Base-by-base conservation (phyloP, 192 early-diverging fungal genomes). In the Lobosporangium transversale region DNA sequence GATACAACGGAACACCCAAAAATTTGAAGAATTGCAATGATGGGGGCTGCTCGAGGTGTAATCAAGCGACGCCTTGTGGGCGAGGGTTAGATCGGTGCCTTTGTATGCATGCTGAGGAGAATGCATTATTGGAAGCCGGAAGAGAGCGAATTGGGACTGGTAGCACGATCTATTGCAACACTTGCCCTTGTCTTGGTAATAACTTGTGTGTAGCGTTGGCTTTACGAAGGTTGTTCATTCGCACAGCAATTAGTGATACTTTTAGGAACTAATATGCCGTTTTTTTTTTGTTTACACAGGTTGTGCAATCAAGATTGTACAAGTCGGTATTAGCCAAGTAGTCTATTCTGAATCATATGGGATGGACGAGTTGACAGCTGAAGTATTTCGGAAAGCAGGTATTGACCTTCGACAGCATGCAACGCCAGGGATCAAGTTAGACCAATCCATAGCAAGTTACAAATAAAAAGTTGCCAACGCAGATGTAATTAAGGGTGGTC, bases 41-140 rank as follows among this genome's bases (percentile, higher is more conserved):
- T 37, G 96, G 96, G 8, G 98, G 98, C 0, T 99, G 98, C 75
- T 84, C 81, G 26, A 82, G 96, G 37, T 99, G 98, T 80, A 99
- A 99, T 68, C 89, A 82, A n/a, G 93, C 84, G 3, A 85, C 92
- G 1, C 86, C 86, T 0, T 92, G 91, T 66, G 96, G 96, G 3
- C 81, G 84, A 20, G 86, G 83, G 2, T 66, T 98, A 24, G 95
- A 98, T 80, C 75, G 86, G 24, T 99, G 98, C 67, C 76, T 98
- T 49, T 99, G 98, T 74, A 88, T 99, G 73, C 97, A 98, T 68
- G 98, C 98, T 0, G 97, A 99, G 67, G 98, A 99, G 81, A 99
- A 99, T 74, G 96, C 97, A 30, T 79, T 99, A 48, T 70, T 99
- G 48, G 98, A 99, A 81, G 98, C 94, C 5, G 98, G 98, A 18